Percentiles rank a stretch among this genome's conserved stretches.
Evolutionary conservation across 2,329 filamentous ascomycete species (phyloP).

Genomic region (Fusarium udum): DNA sequence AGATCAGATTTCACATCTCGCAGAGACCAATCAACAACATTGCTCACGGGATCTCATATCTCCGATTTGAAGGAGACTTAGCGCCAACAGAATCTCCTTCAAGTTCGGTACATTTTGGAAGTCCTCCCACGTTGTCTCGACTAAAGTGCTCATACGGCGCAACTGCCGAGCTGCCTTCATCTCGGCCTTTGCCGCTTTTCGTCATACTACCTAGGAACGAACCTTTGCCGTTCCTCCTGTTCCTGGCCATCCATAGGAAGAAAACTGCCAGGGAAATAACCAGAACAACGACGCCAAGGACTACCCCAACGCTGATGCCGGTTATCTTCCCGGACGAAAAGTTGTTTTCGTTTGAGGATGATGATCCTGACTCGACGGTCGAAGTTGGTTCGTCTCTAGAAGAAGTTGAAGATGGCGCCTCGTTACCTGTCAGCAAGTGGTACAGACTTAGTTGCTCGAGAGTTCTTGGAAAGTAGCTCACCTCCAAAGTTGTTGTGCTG

Average conservation of each 20-base stretch:
- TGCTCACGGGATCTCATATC: neutral
- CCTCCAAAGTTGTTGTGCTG: slow-evolving; percentile 37
- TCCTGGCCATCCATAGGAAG: neutral
- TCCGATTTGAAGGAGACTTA: neutral
- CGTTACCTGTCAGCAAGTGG: neutral
- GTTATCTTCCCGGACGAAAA: neutral
- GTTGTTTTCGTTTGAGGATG: neutral
- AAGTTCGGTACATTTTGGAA: neutral
- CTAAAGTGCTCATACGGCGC: neutral
- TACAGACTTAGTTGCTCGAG: rapidly evolving
- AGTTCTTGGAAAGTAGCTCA: rapidly evolving
- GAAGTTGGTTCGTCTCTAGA: neutral
- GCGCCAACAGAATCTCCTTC: neutral
- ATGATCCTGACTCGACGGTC: neutral
- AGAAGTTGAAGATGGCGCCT: neutral
- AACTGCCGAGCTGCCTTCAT: neutral
- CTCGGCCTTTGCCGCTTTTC: rapidly evolving
- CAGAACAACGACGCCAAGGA: neutral
- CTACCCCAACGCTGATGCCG: neutral
- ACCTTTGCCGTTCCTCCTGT: neutral
- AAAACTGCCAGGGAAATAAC: neutral
- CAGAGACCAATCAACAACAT: neutral
- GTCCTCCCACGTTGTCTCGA: neutral
- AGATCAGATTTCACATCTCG: neutral
- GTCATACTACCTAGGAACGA: rapidly evolving